Conservation (phyloP, 208 protist species). For the Endotrypanum monterogeii region DNA sequence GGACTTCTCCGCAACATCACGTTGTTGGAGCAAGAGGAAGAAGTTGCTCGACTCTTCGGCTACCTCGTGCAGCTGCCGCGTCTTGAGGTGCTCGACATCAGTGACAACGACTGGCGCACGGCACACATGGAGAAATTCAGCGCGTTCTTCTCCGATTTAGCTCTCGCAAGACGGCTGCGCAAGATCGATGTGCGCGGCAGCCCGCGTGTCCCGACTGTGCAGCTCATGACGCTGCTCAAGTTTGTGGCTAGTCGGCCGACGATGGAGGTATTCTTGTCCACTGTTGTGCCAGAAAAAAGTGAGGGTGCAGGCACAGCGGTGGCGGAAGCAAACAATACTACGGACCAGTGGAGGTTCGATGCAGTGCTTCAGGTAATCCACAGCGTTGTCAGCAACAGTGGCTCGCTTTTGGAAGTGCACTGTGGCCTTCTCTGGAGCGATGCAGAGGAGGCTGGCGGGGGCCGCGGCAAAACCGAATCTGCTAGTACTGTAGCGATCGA, state of each 20-base stretch:
- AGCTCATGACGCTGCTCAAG: conserved; percentile 50
- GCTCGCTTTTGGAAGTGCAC: conserved; percentile 49
- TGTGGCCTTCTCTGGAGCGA: conserved; percentile 23
- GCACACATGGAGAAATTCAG: conserved; percentile 52
- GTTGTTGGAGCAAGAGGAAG: conserved; percentile 20
- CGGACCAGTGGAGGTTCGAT: not conserved
- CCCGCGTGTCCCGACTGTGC: conserved; percentile 40
- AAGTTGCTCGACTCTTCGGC: conserved; percentile 38
- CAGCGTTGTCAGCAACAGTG: conserved; percentile 27
- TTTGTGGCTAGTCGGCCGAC: conserved; percentile 25
- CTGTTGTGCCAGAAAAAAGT: conserved; percentile 14
- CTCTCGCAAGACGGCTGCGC: not conserved
- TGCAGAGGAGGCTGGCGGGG: not conserved
- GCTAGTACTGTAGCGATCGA: not conserved
- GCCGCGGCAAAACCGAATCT: conserved; percentile 16
- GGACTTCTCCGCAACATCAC: conserved; percentile 6
- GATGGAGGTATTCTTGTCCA: conserved; percentile 46
- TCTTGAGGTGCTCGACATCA: conserved; percentile 56
- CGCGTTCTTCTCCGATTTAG: conserved; percentile 20
- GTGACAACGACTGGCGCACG: conserved; percentile 72
- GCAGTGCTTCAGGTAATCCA: conserved; percentile 39
- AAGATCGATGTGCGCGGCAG: conserved; percentile 33
- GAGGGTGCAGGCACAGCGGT: not conserved
- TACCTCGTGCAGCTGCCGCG: conserved; percentile 37
- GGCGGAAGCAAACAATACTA: not conserved